Base-by-base conservation (phyloP, 2,329 filamentous ascomycete genomes). In the Aspergillus sp. region DNA sequence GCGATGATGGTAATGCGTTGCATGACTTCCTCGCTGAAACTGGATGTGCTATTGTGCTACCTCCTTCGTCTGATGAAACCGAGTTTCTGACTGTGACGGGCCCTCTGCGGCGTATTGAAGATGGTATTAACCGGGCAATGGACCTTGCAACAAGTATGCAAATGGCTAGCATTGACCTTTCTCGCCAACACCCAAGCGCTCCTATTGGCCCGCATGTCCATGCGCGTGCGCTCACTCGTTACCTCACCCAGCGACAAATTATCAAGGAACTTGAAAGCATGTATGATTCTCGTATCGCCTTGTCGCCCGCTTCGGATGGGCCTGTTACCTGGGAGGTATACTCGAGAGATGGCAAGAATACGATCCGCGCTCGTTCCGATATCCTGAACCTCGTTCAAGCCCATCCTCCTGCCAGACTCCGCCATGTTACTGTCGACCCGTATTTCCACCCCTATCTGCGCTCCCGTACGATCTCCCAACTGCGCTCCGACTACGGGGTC, bases 1-100 rank as follows among this genome's bases (percentile, higher is more conserved):
- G 93, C 52, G 87, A 93, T 61, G 85, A 88, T 61, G 92, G 90
- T 60, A 84, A 90, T 61, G 87, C 90, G 17, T 81, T 91, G 35
- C 87, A 97, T 57, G 87, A 96, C 46, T 97, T 99, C 80, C 87
- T 97, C 63, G 84, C 87, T 46, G 87, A 96, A 69, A 98, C 95
- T 57, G 93, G 93, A 62, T 99, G 95, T 75, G 86, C 90, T 44
- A 88, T 98, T 59, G 84, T 98, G 57, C 77, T 98, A 46, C 93
- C 88, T 53, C 85, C 91, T 7, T 82, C 82, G 25, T 86, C 88
- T 23, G 87, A 90, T 53, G 90, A 95, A 57, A 90, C 91, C 47
- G 91, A 96, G 68, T 87, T 86, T 43, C 84, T 98, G 47, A 93
- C 91, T 31, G 85, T 99, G 62, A 87, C 96, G 62, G 95, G 95